Evolutionary conservation across 305 asterid genomes (phyloP).

Genomic region (Rubia tinctorum): DNA sequence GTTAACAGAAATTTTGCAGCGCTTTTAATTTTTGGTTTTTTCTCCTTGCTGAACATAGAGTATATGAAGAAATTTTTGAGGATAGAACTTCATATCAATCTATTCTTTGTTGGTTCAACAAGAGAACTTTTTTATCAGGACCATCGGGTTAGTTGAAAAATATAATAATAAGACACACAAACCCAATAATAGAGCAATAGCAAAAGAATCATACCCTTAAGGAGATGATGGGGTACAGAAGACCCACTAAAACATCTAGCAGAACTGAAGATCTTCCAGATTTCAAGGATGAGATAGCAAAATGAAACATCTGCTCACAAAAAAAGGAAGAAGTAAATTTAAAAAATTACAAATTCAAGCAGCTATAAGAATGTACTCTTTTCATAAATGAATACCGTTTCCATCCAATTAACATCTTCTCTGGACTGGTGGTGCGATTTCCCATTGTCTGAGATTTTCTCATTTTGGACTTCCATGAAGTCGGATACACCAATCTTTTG

Average conservation of each 20-base stretch:
- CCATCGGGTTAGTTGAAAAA: not conserved
- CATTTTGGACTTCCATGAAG: conserved; percentile 39
- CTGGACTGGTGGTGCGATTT: conserved; percentile 53
- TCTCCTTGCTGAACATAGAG: not conserved
- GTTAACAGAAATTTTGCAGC: not conserved
- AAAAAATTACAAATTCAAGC: conserved; percentile 4
- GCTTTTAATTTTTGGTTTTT: not conserved
- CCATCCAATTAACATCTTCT: conserved; percentile 98
- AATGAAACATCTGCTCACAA: conserved; percentile 82
- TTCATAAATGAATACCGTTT: conserved; percentile 65
- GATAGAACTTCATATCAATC: not conserved
- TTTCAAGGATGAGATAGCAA: conserved; percentile 85
- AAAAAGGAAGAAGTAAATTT: conserved; percentile 21
- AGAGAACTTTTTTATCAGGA: not conserved
- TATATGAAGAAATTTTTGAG: too few species aligned
- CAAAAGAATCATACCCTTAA: conserved; percentile 63
- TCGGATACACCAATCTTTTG: conserved; percentile 67
- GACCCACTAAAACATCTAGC: conserved; percentile 93
- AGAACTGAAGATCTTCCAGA: conserved; percentile 94
- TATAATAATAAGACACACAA: not conserved
- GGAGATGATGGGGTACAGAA: conserved; percentile 84
- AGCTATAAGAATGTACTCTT: conserved; percentile 17
- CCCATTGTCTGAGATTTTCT: conserved; percentile 44
- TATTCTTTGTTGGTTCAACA: not conserved
- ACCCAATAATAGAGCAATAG: conserved; percentile 15